phyloP scores from a whole-genome alignment of 495 filamentous ascomycete genomes.

The Penicillium robsamsonii region DNA sequence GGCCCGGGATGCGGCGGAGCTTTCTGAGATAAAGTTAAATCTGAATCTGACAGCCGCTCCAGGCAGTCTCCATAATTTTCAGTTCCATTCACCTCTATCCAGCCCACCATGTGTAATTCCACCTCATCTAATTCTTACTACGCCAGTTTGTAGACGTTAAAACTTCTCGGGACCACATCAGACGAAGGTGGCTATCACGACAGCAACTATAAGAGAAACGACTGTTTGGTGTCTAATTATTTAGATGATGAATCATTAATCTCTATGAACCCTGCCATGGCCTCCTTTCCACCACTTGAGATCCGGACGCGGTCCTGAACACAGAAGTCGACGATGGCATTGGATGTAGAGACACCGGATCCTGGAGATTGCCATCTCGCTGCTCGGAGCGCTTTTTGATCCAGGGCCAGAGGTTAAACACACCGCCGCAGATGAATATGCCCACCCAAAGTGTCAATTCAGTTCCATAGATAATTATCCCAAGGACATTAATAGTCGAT shows the following conservation, averaged over 20 bases:
- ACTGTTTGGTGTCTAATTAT: neutral
- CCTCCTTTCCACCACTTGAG: constrained; percentile 25
- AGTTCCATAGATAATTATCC: constrained; percentile 60
- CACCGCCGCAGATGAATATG: constrained; percentile 57
- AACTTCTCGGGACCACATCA: neutral
- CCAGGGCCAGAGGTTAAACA: constrained; percentile 59
- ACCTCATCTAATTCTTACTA: neutral
- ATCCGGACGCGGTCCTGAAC: constrained; percentile 48
- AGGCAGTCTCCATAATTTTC: neutral
- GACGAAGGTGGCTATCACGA: neutral
- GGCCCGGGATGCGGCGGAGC: neutral
- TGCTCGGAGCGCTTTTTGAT: constrained; percentile 24
- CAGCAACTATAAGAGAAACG: neutral
- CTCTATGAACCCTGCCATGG: constrained; percentile 12
- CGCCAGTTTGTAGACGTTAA: neutral
- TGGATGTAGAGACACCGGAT: constrained; percentile 40
- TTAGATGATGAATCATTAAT: neutral
- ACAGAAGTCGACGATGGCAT: constrained; percentile 59
- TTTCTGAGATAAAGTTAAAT: neutral
- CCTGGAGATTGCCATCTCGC: constrained; percentile 9
- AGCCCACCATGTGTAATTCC: neutral
- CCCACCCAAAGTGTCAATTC: constrained; percentile 62
- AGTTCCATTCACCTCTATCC: neutral
- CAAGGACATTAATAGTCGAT: constrained; percentile 51
- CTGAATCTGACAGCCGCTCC: neutral